A percentile compares a stretch with the other conserved stretches of the same genome.
Evolutionary conservation across 805 yeast genomes (phyloP).

Genomic region (Wickerhamiella lipophila): DNA sequence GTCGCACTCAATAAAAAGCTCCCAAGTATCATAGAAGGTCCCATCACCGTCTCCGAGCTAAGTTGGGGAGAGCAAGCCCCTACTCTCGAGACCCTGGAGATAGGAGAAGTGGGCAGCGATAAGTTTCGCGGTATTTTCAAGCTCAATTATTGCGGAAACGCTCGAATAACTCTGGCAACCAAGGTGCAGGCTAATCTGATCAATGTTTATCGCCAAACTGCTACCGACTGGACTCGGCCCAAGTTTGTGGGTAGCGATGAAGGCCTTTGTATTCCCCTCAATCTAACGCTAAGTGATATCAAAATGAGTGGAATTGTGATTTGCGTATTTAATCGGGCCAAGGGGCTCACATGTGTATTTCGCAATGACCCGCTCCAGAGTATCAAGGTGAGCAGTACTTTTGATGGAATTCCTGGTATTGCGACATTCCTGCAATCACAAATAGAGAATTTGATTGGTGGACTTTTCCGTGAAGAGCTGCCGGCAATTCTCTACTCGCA

Average conservation of each 20-base stretch:
- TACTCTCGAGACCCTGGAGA: slow-evolving; percentile 61
- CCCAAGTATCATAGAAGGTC: slow-evolving; percentile 50
- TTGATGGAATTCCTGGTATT: slow-evolving; percentile 69
- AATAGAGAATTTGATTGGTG: slow-evolving; percentile 68
- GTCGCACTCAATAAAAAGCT: slow-evolving; percentile 60
- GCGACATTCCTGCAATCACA: slow-evolving; percentile 74
- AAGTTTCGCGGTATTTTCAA: slow-evolving; percentile 73
- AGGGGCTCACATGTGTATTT: slow-evolving; percentile 77
- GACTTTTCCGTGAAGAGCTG: slow-evolving; percentile 67
- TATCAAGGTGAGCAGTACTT: slow-evolving; percentile 73
- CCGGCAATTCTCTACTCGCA: slow-evolving; percentile 71
- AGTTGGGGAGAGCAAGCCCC: slow-evolving; percentile 68
- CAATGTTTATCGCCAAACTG: slow-evolving; percentile 41
- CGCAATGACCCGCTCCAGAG: slow-evolving; percentile 79
- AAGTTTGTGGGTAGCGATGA: slow-evolving; percentile 51
- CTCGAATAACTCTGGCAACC: slow-evolving; percentile 59
- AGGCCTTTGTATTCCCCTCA: slow-evolving; percentile 65
- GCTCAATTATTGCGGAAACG: slow-evolving; percentile 62
- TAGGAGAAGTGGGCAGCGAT: slow-evolving; percentile 68
- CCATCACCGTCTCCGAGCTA: slow-evolving; percentile 52
- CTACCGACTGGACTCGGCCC: slow-evolving; percentile 50
- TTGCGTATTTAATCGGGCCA: slow-evolving; percentile 65
- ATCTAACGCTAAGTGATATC: slow-evolving; percentile 59
- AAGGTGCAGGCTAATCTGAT: slow-evolving; percentile 77
- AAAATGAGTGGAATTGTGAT: slow-evolving; percentile 69